phyloP scores from a whole-genome alignment of 1,139 yeast species.

The Nakaseomyces delphensis region DNA sequence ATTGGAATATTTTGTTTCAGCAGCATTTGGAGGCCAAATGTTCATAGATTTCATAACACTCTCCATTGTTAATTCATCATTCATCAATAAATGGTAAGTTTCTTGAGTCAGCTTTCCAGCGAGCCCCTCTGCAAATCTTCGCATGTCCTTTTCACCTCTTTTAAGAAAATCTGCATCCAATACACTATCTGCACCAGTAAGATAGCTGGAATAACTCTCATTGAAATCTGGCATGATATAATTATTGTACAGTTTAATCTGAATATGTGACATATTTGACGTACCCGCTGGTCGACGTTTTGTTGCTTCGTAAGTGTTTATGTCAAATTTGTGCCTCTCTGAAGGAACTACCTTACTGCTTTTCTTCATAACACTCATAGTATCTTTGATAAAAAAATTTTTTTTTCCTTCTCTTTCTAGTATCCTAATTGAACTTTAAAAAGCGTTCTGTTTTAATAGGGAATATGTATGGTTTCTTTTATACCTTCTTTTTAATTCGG shows the following conservation, averaged over 20 bases:
- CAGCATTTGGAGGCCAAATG: constrained; percentile 16
- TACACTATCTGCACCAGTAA: constrained; percentile 6
- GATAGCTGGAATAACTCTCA: constrained; percentile 4
- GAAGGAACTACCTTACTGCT: background rate
- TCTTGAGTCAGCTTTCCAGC: constrained; percentile 26
- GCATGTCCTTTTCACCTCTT: constrained; percentile 22
- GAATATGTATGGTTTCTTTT: background rate
- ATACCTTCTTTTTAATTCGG: too few relatives aligned
- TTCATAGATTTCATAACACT: constrained; percentile 18
- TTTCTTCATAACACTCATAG: background rate
- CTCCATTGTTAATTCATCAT: constrained; percentile 17
- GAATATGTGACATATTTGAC: constrained; percentile 1
- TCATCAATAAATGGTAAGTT: constrained; percentile 21
- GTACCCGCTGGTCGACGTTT: constrained; percentile 6
- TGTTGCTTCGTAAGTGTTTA: constrained; percentile 1
- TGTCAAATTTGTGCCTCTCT: constrained; percentile 4
- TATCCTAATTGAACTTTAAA: too few relatives aligned
- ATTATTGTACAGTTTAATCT: constrained; percentile 1
- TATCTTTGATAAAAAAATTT: background rate
- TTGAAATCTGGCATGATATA: constrained; percentile 5
- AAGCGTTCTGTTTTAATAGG: background rate
- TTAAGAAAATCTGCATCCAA: constrained; percentile 18
- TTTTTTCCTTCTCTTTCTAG: background rate
- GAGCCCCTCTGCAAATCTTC: constrained; percentile 19
- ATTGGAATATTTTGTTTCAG: constrained; percentile 18